phyloP scores from a whole-genome alignment of 2,329 filamentous ascomycete species.

The Rutstroemia sp. region DNA sequence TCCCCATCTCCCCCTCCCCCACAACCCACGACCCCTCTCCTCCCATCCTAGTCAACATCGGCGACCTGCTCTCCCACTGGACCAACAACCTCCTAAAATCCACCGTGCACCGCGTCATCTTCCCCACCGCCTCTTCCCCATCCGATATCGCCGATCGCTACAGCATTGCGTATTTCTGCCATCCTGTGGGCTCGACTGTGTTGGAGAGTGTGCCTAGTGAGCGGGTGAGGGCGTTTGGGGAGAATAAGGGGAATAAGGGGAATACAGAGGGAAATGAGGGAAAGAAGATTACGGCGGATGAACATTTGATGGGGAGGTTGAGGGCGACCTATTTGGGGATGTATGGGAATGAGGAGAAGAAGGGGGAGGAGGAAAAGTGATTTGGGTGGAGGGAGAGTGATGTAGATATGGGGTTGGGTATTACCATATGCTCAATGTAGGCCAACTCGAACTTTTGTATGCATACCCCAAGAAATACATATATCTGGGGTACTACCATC shows the following conservation, averaged over 20 bases:
- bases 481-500: too few relatives aligned
- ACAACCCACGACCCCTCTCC: conserved; percentile 41
- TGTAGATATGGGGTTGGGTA: too few relatives aligned
- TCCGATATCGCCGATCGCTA: conserved; percentile 40
- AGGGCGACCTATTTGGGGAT: conserved; percentile 50
- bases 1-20: conserved; percentile 56
- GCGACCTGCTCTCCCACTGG: conserved; percentile 74
- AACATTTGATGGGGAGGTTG: conserved; percentile 56
- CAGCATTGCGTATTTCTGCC: conserved; percentile 63
- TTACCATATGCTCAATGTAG: too few relatives aligned
- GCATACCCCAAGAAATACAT: too few relatives aligned
- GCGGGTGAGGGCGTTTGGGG: conserved; percentile 38
- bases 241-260: conserved; percentile 20
- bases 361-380: background rate
- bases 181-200: conserved; percentile 47
- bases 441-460: too few relatives aligned
- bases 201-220: conserved; percentile 55
- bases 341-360: conserved; percentile 37
- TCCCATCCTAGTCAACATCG: conserved; percentile 53
- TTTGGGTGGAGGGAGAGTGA: too few relatives aligned
- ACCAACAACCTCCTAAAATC: conserved; percentile 80
- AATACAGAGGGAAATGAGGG: conserved; percentile 24
- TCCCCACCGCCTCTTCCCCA: conserved; percentile 36
- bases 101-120: conserved; percentile 84
- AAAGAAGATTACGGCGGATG: conserved; percentile 53